Base-by-base conservation (phyloP, 179 eudicot species). In the Carnegiea gigantea region DNA sequence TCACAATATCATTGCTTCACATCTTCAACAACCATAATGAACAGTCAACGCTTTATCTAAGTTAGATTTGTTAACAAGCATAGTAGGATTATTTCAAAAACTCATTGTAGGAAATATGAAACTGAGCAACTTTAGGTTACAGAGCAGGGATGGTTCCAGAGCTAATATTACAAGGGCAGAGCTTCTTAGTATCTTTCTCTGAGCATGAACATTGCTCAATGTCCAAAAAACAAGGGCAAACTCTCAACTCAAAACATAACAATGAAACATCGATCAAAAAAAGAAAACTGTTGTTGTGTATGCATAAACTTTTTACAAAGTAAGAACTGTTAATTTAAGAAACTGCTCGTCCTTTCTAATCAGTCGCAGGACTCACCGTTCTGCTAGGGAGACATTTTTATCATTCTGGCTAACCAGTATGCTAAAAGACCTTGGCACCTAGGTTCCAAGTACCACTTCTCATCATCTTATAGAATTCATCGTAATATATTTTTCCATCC, bases 381-480 rank as follows among this genome's bases (percentile, higher is more conserved):
- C 23, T 60, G 9, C 26, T 6, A 60, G 26, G 26, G 21, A 60
- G 28, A 1, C 26, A n/a, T 60, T 17, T 5, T 54, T n/a, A 15
- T 54, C 21, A 14, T 17, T 4, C 6, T n/a, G 26, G 24, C 26
- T 60, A 9, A n/a, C 65, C 65, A 60, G 11, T 8, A 21, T 6
- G 26, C 85, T 87, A 90, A 78, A 86, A 59, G 40, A 90, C 87
- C 70, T 80, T 92, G 59, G 85, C 81, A 11, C 78, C 90, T 12
- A 88, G 91, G 75, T 88, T 90, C 78, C 88, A 89, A 43, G 91
- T 90, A 54, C 96, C 96, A 21, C 88, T 91, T 85, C 91, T 89
- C 93, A 91, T 91, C 93, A 91, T 91, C 21, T 89, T 82, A 70
- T 88, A 83, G 78, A 91, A 91, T 68, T 91, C 93, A 2, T 89